These are phyloP conservation scores for Yamadazyma diddensiae DNA, from an alignment of 1,139 yeast genomes.

Conservation along the genomic window DNA sequence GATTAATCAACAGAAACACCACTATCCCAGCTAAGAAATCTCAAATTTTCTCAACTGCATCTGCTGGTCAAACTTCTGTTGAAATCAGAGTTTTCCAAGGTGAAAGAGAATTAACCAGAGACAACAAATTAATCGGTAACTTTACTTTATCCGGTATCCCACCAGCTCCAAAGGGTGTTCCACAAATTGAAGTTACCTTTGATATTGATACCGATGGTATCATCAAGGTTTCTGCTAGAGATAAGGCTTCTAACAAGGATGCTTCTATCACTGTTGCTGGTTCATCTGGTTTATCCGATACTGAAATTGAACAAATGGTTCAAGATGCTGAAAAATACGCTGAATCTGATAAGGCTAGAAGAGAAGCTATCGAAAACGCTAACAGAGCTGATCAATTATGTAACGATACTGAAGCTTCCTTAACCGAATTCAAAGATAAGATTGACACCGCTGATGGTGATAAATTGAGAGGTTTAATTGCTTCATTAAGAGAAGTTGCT, in stretches of 20 bases:
- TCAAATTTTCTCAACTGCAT: conserved; percentile 97
- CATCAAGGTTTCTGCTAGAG: conserved; percentile 97
- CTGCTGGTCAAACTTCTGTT: conserved; percentile 98
- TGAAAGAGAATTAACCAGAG: conserved; percentile 98
- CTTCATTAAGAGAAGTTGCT: conserved; percentile 81
- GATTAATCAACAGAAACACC: conserved; percentile 96
- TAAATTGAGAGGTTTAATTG: conserved; percentile 74
- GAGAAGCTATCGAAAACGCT: conserved; percentile 90
- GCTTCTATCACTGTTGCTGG: conserved; percentile 99
- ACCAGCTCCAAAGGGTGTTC: conserved; percentile 99
- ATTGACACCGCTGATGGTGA: conserved; percentile 84
- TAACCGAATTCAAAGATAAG: conserved; percentile 93
- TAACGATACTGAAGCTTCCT: conserved; percentile 92
- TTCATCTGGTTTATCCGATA: conserved; percentile 92
- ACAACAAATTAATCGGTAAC: conserved; percentile 98
- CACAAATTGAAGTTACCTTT: conserved; percentile 97
- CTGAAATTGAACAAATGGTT: conserved; percentile 98
- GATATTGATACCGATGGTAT: conserved; percentile 99
- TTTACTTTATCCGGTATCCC: conserved; percentile 94
- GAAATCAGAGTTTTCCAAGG: conserved; percentile 99
- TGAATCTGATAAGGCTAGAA: conserved; percentile 93
- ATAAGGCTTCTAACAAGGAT: conserved; percentile 97
- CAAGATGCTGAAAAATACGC: conserved; percentile 97
- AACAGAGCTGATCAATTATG: conserved; percentile 97
- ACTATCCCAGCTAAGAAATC: conserved; percentile 97